Conservation (phyloP, 768 basidiomycete species). For the Psilocybe azurescens region DNA sequence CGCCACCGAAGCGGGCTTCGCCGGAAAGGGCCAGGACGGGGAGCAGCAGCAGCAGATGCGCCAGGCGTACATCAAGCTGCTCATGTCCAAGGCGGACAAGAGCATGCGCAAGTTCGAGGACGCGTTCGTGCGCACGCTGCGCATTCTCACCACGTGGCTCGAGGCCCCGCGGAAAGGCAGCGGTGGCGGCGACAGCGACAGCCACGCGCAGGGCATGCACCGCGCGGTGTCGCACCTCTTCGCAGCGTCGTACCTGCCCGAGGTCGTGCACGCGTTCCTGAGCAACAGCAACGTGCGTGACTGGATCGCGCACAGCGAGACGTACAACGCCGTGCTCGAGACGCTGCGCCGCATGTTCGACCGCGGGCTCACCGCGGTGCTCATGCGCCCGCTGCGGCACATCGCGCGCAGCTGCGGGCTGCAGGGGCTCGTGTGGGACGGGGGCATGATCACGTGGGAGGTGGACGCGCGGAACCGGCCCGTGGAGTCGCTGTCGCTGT, state of each 20-base stretch:
- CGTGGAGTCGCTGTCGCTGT: slow-evolving; percentile 11
- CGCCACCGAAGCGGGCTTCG: slow-evolving; percentile 24
- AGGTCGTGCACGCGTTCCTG: slow-evolving; percentile 37
- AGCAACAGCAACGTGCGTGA: slow-evolving; percentile 35
- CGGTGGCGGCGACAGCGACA: neutral
- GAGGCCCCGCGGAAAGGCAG: slow-evolving; percentile 3
- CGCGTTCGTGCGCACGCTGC: slow-evolving; percentile 28
- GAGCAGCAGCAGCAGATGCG: slow-evolving; percentile 17
- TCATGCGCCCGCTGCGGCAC: slow-evolving; percentile 26
- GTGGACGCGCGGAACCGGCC: neutral
- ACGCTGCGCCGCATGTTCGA: slow-evolving; percentile 32
- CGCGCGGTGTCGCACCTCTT: slow-evolving; percentile 28
- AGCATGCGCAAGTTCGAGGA: slow-evolving; percentile 29
- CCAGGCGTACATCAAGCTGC: slow-evolving; percentile 27
- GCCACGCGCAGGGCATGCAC: slow-evolving; percentile 8
- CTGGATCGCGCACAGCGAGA: slow-evolving; percentile 40
- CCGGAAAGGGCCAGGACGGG: slow-evolving; percentile 9
- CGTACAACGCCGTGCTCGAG: slow-evolving; percentile 36
- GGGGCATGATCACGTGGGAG: slow-evolving; percentile 11
- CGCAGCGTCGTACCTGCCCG: slow-evolving; percentile 33
- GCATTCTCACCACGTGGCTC: slow-evolving; percentile 27
- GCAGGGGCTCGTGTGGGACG: slow-evolving; percentile 25
- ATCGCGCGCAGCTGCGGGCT: slow-evolving; percentile 27
- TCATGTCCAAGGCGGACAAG: slow-evolving; percentile 29
- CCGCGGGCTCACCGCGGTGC: slow-evolving; percentile 16